Evolutionary conservation across 768 basidiomycete genomes (phyloP), one percentile per base, ranked within the genome.

Genomic region (Pleurotus sapidus): DNA sequence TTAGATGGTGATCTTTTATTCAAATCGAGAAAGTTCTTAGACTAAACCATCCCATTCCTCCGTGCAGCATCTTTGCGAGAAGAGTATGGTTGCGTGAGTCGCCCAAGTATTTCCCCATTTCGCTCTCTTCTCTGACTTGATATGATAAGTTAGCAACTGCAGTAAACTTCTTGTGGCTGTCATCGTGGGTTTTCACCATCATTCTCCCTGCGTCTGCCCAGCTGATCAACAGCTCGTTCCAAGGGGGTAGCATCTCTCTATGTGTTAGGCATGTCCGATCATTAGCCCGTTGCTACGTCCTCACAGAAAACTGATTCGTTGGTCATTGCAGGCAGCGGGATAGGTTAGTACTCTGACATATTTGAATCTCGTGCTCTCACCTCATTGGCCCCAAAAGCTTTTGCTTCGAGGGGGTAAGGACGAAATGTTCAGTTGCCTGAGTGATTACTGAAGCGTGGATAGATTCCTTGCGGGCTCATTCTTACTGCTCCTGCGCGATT

Each of bases 71-170:
- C 23, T 69, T 67, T 57, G 64, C 59, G 6, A 56, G 64, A 46
- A 64, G 69, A 30, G 69, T 69, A 17, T 70, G 67, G 67, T 55
- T 64, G 17, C 58, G 69, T 69, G 51, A 40, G 69, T 43, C 15
- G 27, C 27, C 18, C 37, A 5, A 39, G 9, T 1, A 25, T 54
- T 15, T 11, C 1, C 14, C 34, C 38, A 38, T 14, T 17, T 49
- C 1, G 9, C 2, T 14, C 5, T 12, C n/a, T n/a, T n/a, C n/a
- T 1, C 7, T 27, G 49, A 24, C 49, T 17, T 18, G 14, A 25
- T n/a, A 5, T 14, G 15, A 17, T 25, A 23, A 68, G 67, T 68
- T 57, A 59, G 66, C 17, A 46, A 59, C 38, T 55, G 30, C 40
- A 67, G 59, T 42, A 61, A 53, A 18, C 2, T 64, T 7, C 56